These are phyloP conservation scores for Hibiscus trionum DNA, from an alignment of 345 rosid genomes.

Conservation along the genomic window DNA sequence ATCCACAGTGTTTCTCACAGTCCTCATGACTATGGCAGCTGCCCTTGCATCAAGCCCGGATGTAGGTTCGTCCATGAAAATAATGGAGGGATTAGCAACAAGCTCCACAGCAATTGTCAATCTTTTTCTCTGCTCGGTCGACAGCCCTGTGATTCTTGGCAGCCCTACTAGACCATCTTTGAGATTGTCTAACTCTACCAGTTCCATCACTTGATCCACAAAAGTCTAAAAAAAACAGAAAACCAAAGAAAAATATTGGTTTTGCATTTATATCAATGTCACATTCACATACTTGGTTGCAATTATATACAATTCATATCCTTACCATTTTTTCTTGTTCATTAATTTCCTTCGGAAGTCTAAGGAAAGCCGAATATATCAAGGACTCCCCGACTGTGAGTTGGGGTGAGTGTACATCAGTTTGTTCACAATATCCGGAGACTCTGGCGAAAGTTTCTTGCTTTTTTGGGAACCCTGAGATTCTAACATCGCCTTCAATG, in stretches of 20 bases:
- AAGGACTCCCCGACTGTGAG: too few species aligned
- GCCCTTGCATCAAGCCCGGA: conserved; percentile 87
- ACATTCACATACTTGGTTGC: too few species aligned
- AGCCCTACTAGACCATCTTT: conserved; percentile 60
- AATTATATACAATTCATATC: too few species aligned
- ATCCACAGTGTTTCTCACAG: conserved; percentile 86
- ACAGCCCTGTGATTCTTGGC: conserved; percentile 63
- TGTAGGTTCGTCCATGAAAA: conserved; percentile 93
- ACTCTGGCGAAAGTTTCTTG: too few species aligned
- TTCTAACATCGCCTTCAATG: too few species aligned
- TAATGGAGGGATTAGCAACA: conserved; percentile 77
- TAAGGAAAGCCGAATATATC: too few species aligned
- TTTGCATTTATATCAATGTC: neutral
- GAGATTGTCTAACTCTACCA: conserved; percentile 51
- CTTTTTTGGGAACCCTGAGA: too few species aligned
- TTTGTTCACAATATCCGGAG: too few species aligned
- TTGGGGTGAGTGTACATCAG: too few species aligned
- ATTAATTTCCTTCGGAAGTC: too few species aligned
- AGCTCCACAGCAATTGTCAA: conserved; percentile 74
- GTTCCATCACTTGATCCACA: conserved; percentile 59
- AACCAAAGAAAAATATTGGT: neutral
- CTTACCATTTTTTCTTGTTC: too few species aligned
- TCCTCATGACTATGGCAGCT: conserved; percentile 85
- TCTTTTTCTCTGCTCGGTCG: conserved; percentile 81
- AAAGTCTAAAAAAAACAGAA: conserved; percentile 31